A percentile compares a stretch with the other conserved stretches of the same genome.
phyloP scores from a whole-genome alignment of 2,329 filamentous ascomycete species.

The Cadophora gregata region DNA sequence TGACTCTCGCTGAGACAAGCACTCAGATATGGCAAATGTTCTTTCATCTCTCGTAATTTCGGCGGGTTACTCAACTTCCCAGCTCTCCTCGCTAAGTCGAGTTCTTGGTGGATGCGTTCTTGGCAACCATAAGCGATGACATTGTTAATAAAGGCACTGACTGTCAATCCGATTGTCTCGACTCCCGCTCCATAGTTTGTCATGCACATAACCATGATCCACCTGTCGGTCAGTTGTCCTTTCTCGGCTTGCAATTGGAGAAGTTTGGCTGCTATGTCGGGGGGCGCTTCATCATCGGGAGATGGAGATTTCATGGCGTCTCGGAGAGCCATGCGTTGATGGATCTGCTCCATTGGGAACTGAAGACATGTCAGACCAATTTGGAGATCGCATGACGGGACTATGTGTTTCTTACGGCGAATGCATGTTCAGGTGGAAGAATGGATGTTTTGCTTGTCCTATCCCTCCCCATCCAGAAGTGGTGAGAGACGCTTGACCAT shows the following conservation, averaged over 20 bases:
- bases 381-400: background rate
- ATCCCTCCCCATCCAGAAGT: background rate
- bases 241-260: conserved; percentile 22
- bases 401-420: background rate
- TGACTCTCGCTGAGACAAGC: conserved; percentile 55
- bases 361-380: background rate
- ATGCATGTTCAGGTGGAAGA: conserved; percentile 1
- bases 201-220: conserved; percentile 19
- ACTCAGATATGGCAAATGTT: conserved; percentile 50
- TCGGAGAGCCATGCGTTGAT: background rate
- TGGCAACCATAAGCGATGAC: conserved; percentile 33
- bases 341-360: conserved; percentile 1
- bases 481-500: background rate
- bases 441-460: background rate
- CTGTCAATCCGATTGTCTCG: conserved; percentile 53
- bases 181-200: conserved; percentile 49
- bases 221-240: conserved; percentile 22
- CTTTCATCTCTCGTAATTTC: conserved; percentile 33
- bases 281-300: background rate
- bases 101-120: conserved; percentile 42
- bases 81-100: conserved; percentile 34
- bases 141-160: conserved; percentile 35
- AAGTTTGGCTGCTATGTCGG: conserved; percentile 25
- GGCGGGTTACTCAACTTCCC: conserved; percentile 23
- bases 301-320: background rate